phyloP scores from a whole-genome alignment of 2,329 filamentous ascomycete genomes.

The Knoxdaviesia capensis region DNA sequence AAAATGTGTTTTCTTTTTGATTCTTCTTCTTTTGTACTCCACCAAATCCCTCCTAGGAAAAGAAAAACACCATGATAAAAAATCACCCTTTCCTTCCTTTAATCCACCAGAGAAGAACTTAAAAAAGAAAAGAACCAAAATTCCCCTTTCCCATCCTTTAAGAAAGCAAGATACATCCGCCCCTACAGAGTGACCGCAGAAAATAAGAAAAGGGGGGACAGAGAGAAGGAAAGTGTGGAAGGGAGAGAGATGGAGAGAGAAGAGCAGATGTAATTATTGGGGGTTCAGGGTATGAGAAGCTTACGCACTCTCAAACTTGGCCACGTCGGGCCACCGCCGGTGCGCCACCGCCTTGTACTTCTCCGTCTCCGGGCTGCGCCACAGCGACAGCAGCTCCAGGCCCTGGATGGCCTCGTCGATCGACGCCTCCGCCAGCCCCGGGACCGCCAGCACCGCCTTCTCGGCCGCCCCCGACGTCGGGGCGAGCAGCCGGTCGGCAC shows the following conservation, averaged over 20 bases:
- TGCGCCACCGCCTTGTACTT: slow-evolving; percentile 26
- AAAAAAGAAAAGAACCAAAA: not conserved
- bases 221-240: not conserved
- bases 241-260: too few relatives aligned
- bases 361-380: slow-evolving; percentile 27
- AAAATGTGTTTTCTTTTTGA: too few relatives aligned
- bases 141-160: too few relatives aligned
- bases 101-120: not conserved
- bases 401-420: slow-evolving; percentile 33
- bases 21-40: too few relatives aligned
- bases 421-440: slow-evolving; percentile 28
- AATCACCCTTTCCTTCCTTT: too few relatives aligned
- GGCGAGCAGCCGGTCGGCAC: slow-evolving; percentile 36
- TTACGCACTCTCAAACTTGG: slow-evolving; percentile 15
- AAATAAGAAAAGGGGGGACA: not conserved
- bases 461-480: slow-evolving; percentile 33
- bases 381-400: slow-evolving; percentile 21
- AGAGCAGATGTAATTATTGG: too few relatives aligned
- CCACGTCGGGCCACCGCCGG: slow-evolving; percentile 29
- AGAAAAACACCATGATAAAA: too few relatives aligned
- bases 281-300: too few relatives aligned
- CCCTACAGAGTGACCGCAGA: not conserved
- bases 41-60: too few relatives aligned
- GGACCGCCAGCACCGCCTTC: slow-evolving; percentile 37
- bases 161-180: not conserved